Evolutionary conservation across 2,329 filamentous ascomycete species (phyloP).

Genomic region (Cryphonectria parasitica): DNA sequence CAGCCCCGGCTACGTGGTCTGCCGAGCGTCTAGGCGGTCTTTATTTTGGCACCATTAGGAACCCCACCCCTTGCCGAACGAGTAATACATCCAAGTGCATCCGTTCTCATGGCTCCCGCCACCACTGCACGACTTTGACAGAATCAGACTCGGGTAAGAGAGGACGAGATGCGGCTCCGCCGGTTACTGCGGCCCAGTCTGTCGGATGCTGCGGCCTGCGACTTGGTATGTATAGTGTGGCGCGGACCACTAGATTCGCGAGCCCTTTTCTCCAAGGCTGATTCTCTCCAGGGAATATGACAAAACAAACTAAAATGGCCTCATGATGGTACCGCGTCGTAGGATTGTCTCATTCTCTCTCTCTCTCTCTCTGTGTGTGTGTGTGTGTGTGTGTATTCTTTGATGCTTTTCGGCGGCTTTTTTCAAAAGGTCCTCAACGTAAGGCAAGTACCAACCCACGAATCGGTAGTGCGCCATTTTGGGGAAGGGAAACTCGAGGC

Average conservation of each 20-base stretch:
- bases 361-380: background rate
- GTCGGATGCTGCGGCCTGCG: background rate
- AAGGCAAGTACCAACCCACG: background rate
- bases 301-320: background rate
- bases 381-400: background rate
- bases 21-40: conserved; percentile 1
- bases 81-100: background rate
- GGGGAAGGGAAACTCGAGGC: background rate
- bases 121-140: background rate
- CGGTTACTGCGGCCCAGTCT: background rate
- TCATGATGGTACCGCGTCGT: background rate
- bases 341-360: background rate
- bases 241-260: background rate
- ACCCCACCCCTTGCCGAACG: background rate
- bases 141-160: background rate
- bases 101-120: background rate
- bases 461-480: background rate
- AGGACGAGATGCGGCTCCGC: background rate
- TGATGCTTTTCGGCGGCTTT: background rate
- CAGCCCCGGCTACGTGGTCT: background rate
- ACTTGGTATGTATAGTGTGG: background rate
- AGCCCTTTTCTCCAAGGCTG: background rate
- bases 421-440: background rate
- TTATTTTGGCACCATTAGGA: background rate
- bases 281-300: background rate